Evolutionary conservation across 352 stramenopile genomes (phyloP).

Genomic region (Pythium scleroteichum): DNA sequence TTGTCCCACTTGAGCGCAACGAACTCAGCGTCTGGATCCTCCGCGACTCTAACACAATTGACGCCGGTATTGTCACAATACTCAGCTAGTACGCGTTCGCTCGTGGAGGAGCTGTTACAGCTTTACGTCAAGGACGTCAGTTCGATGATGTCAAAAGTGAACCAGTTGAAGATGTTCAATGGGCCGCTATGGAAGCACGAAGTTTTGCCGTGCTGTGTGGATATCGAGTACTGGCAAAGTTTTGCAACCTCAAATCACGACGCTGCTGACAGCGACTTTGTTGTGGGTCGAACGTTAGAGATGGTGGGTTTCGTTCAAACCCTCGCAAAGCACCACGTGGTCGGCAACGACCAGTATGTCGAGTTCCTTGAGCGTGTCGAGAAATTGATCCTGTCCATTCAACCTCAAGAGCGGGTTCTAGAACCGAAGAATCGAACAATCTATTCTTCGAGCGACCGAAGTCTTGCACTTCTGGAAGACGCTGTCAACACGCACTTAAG

Average conservation of each 20-base stretch:
- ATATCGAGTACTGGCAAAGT: slow-evolving; percentile 18
- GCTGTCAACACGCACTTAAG: not conserved
- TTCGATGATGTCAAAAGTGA: slow-evolving; percentile 29
- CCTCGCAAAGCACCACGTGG: slow-evolving; percentile 28
- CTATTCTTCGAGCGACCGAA: not conserved
- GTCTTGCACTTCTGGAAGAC: not conserved
- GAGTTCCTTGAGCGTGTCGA: slow-evolving; percentile 30
- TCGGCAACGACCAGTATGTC: slow-evolving; percentile 30
- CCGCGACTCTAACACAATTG: not conserved
- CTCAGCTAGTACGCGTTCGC: not conserved
- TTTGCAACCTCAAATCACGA: not conserved
- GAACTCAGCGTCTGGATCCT: not conserved
- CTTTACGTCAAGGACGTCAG: slow-evolving; percentile 19
- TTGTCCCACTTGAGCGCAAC: slow-evolving; percentile 3
- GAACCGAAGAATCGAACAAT: not conserved
- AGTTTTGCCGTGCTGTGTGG: slow-evolving; percentile 39
- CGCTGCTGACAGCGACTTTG: too few species aligned
- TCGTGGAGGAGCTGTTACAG: slow-evolving; percentile 33
- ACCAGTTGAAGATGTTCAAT: slow-evolving; percentile 41
- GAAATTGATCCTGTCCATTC: slow-evolving; percentile 6
- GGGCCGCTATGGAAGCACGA: slow-evolving; percentile 35
- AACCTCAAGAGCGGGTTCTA: not conserved
- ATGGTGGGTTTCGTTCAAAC: slow-evolving; percentile 32
- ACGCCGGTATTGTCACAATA: slow-evolving; percentile 19
- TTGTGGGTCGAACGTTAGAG: not conserved